These are phyloP conservation scores for Coemansia sp. DNA, from an alignment of 192 early-diverging fungal genomes.

Conservation along the genomic window DNA sequence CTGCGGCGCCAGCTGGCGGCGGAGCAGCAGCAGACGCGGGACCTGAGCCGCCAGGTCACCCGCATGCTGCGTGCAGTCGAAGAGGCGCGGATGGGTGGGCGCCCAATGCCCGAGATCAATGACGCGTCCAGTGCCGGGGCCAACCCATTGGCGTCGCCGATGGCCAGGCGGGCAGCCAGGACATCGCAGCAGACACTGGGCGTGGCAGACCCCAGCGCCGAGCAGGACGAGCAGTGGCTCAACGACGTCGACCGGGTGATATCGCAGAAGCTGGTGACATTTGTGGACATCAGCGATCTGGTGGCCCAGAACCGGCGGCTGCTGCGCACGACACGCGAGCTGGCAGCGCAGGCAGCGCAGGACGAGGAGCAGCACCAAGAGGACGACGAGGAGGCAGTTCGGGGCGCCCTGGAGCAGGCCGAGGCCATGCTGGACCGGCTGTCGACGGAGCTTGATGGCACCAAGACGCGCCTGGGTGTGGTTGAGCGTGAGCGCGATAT, in stretches of 20 bases:
- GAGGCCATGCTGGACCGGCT: constrained; percentile 52
- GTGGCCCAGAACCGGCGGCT: constrained; percentile 60
- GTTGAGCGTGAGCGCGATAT: constrained; percentile 58
- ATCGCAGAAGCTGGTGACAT: constrained; percentile 51
- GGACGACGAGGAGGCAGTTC: constrained; percentile 44
- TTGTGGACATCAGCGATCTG: constrained; percentile 50
- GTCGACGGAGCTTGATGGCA: constrained; percentile 46
- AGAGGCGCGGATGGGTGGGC: constrained; percentile 47
- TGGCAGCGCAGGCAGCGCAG: constrained; percentile 49
- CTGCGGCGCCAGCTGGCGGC: constrained; percentile 39
- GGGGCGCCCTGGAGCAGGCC: constrained; percentile 51
- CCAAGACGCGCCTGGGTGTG: constrained; percentile 44
- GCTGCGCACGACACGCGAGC: constrained; percentile 53
- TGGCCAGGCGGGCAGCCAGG: constrained; percentile 2
- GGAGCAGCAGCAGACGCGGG: constrained; percentile 53
- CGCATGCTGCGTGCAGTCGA: constrained; percentile 51
- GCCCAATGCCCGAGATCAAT: constrained; percentile 29
- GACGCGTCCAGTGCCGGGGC: background rate
- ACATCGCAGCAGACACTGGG: too few species aligned
- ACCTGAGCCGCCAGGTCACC: constrained; percentile 53
- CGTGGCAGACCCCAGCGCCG: background rate
- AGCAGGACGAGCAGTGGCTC: constrained; percentile 28
- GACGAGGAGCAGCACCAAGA: constrained; percentile 42
- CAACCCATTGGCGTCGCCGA: constrained; percentile 20
- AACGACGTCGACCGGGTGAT: constrained; percentile 51